phyloP scores from a whole-genome alignment of 1,284 basidiomycete species.

The Phenoliferia sp. region DNA sequence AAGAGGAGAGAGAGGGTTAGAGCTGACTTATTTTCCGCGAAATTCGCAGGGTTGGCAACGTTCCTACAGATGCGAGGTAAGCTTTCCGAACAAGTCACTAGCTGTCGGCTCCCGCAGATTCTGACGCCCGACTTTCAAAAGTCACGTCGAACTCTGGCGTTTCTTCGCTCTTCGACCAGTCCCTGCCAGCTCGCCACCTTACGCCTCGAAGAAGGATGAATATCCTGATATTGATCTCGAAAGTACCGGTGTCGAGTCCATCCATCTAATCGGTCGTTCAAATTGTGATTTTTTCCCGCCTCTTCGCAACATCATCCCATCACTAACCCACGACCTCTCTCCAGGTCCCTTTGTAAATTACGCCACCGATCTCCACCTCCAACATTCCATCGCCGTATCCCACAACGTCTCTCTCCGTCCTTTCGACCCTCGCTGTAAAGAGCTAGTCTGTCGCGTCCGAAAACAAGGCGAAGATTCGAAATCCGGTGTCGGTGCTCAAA shows the following conservation, averaged over 20 bases:
- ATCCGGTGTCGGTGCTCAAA: conserved; percentile 85
- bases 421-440: conserved; percentile 21
- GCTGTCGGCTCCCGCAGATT: background rate
- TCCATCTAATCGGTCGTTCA: conserved; percentile 87
- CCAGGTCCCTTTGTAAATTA: conserved; percentile 43
- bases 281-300: conserved; percentile 85
- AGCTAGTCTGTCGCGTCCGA: conserved; percentile 49
- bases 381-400: conserved; percentile 27
- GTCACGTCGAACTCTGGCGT: conserved; percentile 76
- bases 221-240: conserved; percentile 25
- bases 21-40: no score
- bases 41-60: conserved; percentile 82
- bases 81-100: background rate
- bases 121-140: background rate
- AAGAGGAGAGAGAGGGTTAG: no score
- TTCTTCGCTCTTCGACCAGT: conserved; percentile 61
- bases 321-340: conserved; percentile 47
- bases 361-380: conserved; percentile 23
- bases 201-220: background rate
- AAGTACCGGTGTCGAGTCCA: conserved; percentile 65
- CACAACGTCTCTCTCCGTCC: conserved; percentile 23
- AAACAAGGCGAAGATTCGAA: conserved; percentile 78
- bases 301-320: conserved; percentile 53
- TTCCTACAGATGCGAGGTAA: conserved; percentile 65
- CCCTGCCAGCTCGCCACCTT: conserved; percentile 10